These are phyloP conservation scores for Leccinum aurantiacum DNA, from an alignment of 768 basidiomycete genomes.

Conservation along the genomic window DNA sequence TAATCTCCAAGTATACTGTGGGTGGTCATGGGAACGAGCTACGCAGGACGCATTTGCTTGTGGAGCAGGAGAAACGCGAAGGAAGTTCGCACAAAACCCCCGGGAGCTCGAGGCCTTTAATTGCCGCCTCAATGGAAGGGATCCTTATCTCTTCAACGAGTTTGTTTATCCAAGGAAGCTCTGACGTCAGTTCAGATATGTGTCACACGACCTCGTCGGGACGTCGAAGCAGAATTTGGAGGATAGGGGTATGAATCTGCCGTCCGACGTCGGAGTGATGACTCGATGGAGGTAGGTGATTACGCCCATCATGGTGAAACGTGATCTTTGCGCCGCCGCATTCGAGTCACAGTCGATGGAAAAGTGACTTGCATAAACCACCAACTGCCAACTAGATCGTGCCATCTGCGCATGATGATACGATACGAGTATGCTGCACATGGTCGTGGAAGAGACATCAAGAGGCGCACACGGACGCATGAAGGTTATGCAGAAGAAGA, in stretches of 20 bases:
- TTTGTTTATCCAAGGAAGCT: neutral
- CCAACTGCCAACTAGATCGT: neutral
- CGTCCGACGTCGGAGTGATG: neutral
- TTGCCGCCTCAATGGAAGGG: neutral
- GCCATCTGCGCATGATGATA: neutral
- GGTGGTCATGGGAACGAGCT: neutral
- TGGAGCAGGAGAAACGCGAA: conserved; percentile 6
- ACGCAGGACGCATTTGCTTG: neutral
- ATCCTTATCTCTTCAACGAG: neutral
- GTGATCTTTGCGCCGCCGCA: neutral
- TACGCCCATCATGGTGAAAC: neutral
- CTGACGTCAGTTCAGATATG: neutral
- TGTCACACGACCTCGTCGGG: neutral
- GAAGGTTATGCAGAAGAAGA: neutral
- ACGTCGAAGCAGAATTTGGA: neutral
- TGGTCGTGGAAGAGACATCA: neutral
- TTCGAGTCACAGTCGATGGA: neutral
- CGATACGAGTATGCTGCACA: neutral
- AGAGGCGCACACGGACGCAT: neutral
- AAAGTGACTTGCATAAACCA: neutral
- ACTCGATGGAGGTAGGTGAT: neutral
- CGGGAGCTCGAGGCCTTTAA: neutral
- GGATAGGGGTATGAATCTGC: neutral
- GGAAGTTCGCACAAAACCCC: conserved; percentile 2
- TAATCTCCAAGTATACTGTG: conserved; percentile 2